phyloP scores from a whole-genome alignment of 2,329 filamentous ascomycete genomes.

The Penicillium sp. region DNA sequence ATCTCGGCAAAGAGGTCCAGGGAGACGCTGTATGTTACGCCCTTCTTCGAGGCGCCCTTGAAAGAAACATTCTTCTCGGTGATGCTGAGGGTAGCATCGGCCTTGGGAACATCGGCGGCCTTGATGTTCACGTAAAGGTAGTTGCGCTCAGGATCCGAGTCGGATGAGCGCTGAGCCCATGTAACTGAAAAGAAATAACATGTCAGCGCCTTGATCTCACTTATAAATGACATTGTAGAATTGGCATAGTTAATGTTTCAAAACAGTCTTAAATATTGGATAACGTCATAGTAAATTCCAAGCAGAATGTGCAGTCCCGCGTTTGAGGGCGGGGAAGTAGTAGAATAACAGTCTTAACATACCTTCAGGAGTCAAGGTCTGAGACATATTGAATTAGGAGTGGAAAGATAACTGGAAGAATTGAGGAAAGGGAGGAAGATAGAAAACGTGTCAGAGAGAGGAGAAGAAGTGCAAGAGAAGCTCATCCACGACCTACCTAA shows the following conservation, averaged over 20 bases:
- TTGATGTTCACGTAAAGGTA: constrained; percentile 90
- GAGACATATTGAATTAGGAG: constrained; percentile 22
- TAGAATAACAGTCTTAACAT: constrained; percentile 28
- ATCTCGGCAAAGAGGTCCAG: constrained; percentile 90
- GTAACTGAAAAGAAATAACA: constrained; percentile 61
- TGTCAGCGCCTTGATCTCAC: constrained; percentile 8
- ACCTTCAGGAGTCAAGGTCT: constrained; percentile 47
- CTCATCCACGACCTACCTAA: constrained; percentile 25
- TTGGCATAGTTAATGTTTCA: neutral
- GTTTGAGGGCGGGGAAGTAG: constrained; percentile 30
- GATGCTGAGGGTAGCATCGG: constrained; percentile 77
- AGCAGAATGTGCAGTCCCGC: constrained; percentile 23
- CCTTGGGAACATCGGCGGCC: constrained; percentile 76
- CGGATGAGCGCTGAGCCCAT: constrained; percentile 95
- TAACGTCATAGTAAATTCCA: constrained; percentile 16
- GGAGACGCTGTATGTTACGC: constrained; percentile 79
- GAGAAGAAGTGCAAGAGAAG: constrained; percentile 19
- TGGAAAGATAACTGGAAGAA: constrained; percentile 6
- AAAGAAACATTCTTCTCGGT: constrained; percentile 75
- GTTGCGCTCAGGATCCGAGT: constrained; percentile 78
- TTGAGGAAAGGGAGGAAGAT: constrained; percentile 1
- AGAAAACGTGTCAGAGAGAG: constrained; percentile 13
- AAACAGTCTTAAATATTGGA: constrained; percentile 1
- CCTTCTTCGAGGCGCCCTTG: constrained; percentile 80
- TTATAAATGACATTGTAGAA: neutral